phyloP scores from a whole-genome alignment of 225 moss, liverwort and hornwort species.

The Asterella californica region DNA sequence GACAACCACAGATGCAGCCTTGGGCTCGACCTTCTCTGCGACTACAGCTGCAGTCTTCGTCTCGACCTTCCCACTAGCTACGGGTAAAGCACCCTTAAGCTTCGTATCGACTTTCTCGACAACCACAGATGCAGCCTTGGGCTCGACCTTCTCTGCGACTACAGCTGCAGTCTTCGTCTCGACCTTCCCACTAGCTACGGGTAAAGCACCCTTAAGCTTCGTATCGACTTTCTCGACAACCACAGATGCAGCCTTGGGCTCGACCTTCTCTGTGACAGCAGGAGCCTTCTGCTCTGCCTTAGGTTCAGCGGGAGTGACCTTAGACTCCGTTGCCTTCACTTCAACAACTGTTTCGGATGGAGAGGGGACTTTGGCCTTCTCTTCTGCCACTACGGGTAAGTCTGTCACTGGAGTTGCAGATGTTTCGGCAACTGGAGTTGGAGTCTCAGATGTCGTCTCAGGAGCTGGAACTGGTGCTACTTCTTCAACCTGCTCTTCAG shows the following conservation, averaged over 20 bases:
- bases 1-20: too few relatives aligned
- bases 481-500: neutral
- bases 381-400: neutral
- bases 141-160: too few relatives aligned
- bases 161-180: too few relatives aligned
- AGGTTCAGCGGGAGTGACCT: neutral
- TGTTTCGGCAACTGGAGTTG: slow-evolving; percentile 2
- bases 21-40: too few relatives aligned
- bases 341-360: slow-evolving; percentile 2
- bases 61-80: too few relatives aligned
- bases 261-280: neutral
- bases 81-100: too few relatives aligned
- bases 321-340: neutral
- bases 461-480: neutral
- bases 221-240: too few relatives aligned
- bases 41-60: too few relatives aligned
- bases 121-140: too few relatives aligned
- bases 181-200: too few relatives aligned
- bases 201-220: too few relatives aligned
- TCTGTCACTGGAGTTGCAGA: slow-evolving; percentile 17
- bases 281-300: slow-evolving; percentile 7
- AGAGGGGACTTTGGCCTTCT: neutral
- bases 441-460: slow-evolving; percentile 5
- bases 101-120: too few relatives aligned
- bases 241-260: neutral